These are phyloP conservation scores for Botrytis tulipae DNA, from an alignment of 2,329 filamentous ascomycete genomes.

Conservation along the genomic window DNA sequence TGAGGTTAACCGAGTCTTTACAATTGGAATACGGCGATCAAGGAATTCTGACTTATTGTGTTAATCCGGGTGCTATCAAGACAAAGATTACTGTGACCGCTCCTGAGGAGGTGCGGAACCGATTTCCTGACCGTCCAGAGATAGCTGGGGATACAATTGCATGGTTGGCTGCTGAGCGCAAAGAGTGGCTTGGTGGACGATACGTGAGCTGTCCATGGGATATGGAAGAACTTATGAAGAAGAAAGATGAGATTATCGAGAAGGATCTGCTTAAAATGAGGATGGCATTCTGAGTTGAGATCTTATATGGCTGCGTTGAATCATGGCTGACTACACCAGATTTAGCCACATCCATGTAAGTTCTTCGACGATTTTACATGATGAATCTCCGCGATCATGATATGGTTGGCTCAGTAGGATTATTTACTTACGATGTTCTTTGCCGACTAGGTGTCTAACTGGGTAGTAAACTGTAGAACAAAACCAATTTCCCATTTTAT, in stretches of 20 bases:
- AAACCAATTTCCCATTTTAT: not conserved
- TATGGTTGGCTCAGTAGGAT: not conserved
- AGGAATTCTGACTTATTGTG: slow-evolving; percentile 43
- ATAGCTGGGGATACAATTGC: slow-evolving; percentile 44
- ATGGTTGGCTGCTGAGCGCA: slow-evolving; percentile 44
- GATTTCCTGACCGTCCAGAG: not conserved
- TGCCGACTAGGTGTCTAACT: no score
- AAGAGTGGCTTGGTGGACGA: slow-evolving; percentile 48
- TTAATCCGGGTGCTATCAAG: slow-evolving; percentile 43
- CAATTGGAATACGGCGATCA: slow-evolving; percentile 46
- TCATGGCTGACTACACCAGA: not conserved
- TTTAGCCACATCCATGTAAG: not conserved
- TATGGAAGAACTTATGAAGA: slow-evolving; percentile 45
- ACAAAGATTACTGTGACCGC: slow-evolving; percentile 40
- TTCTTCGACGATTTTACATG: not conserved
- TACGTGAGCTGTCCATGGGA: slow-evolving; percentile 48
- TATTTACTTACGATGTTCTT: not conserved
- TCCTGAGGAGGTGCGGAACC: not conserved
- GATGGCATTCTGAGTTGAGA: slow-evolving; percentile 28
- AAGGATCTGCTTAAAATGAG: slow-evolving; percentile 39
- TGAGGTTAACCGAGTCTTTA: slow-evolving; percentile 51
- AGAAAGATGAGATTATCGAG: slow-evolving; percentile 45
- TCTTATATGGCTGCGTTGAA: not conserved
- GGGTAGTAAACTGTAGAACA: not conserved
- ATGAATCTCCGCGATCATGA: not conserved